phyloP scores from a whole-genome alignment of 192 early-diverging fungal genomes.

The Podila clonocystis region DNA sequence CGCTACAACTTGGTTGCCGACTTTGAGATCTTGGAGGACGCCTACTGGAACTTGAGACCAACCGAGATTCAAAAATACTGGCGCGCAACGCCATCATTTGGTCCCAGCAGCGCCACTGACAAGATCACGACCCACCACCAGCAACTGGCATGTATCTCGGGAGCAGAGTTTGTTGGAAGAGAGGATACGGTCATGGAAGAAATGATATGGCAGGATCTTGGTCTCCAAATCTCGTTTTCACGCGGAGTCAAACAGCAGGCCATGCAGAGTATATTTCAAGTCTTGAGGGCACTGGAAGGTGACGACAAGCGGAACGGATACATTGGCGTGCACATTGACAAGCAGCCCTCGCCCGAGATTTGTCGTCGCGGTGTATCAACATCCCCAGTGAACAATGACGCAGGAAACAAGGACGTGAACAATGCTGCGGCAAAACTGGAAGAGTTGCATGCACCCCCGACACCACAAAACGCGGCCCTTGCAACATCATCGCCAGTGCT shows the following conservation, averaged over 20 bases:
- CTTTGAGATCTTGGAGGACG: conserved; percentile 32
- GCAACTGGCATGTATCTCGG: conserved; percentile 30
- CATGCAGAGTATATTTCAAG: conserved; percentile 10
- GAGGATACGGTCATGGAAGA: conserved; percentile 32
- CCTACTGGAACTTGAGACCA: conserved; percentile 36
- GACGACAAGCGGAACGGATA: conserved; percentile 7
- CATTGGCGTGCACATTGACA: conserved; percentile 47
- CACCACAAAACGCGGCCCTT: neutral
- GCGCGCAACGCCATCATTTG: conserved; percentile 6
- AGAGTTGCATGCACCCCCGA: neutral
- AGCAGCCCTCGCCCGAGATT: conserved; percentile 17
- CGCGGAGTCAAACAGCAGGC: conserved; percentile 2
- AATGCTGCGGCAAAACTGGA: neutral
- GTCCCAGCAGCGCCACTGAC: neutral
- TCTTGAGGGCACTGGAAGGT: conserved; percentile 18
- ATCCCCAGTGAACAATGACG: neutral
- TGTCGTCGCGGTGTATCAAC: conserved; percentile 6
- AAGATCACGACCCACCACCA: conserved; percentile 8
- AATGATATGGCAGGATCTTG: conserved; percentile 38
- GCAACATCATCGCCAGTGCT: neutral
- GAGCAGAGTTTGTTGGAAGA: conserved; percentile 26
- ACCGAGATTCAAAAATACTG: conserved; percentile 31
- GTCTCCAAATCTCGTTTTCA: conserved; percentile 14
- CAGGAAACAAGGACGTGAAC: neutral
- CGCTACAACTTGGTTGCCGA: conserved; percentile 32